Conservation (phyloP, 148 eudicot genomes). For the Rhododendron molle region DNA sequence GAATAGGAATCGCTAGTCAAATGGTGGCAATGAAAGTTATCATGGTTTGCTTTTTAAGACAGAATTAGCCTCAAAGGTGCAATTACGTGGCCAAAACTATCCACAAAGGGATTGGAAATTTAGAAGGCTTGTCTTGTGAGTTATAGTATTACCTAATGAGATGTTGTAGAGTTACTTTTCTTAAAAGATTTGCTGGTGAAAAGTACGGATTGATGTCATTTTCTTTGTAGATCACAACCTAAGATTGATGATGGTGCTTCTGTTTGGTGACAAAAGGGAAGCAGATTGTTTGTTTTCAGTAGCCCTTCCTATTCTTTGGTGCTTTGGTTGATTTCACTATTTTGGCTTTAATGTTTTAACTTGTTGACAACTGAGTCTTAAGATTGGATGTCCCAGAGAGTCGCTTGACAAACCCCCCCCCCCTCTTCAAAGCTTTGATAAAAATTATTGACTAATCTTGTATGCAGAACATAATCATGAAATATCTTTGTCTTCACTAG, state of each 20-base stretch:
- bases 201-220: neutral
- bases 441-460: neutral
- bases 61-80: neutral
- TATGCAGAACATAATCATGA: neutral
- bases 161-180: neutral
- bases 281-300: neutral
- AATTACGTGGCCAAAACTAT: neutral
- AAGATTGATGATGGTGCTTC: neutral
- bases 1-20: neutral
- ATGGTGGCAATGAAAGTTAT: neutral
- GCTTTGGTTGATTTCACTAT: neutral
- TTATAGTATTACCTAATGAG: neutral
- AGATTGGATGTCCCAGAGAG: neutral
- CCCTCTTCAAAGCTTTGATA: neutral
- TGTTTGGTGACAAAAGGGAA: neutral
- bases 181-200: neutral
- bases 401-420: neutral
- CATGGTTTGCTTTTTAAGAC: neutral
- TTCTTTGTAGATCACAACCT: neutral
- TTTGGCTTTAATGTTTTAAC: neutral
- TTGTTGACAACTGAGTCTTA: neutral
- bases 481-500: neutral
- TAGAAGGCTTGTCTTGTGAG: neutral
- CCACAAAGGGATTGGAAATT: neutral
- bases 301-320: neutral